A percentile compares a stretch with the other conserved stretches of the same genome.
Evolutionary conservation across 108 stramenopile genomes (phyloP).

Genomic region (Mediolabrus comicus): DNA sequence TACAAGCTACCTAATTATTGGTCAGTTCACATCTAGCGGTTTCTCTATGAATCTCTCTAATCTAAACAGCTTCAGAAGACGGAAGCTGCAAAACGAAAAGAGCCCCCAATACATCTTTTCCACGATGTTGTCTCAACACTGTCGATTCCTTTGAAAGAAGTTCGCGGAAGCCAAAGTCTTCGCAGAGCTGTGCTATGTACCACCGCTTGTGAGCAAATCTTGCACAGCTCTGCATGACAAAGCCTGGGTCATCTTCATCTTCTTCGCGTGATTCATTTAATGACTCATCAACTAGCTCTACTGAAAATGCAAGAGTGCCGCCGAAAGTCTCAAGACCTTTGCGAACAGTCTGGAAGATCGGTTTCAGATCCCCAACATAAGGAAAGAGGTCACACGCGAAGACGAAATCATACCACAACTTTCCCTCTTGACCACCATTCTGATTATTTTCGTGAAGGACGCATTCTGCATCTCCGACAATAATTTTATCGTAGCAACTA

Average conservation of each 20-base stretch:
- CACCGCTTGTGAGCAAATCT: conserved; percentile 61
- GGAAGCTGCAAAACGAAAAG: conserved; percentile 27
- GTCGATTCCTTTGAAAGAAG: conserved; percentile 26
- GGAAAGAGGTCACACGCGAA: conserved; percentile 75
- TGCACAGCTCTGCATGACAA: conserved; percentile 56
- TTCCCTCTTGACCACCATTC: conserved; percentile 3
- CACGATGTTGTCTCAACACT: conserved; percentile 34
- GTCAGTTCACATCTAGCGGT: no score
- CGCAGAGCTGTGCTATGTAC: conserved; percentile 45
- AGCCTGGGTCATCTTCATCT: conserved; percentile 23
- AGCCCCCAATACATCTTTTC: conserved; percentile 29
- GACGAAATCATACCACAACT: conserved; percentile 51
- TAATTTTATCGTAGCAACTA: conserved; percentile 54
- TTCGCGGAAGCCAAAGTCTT: conserved; percentile 38
- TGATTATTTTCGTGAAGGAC: conserved; percentile 32
- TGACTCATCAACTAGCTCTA: conserved; percentile 52
- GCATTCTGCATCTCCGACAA: conserved; percentile 53
- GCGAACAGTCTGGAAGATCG: conserved; percentile 42
- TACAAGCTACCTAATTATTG: no score
- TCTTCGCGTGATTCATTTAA: conserved; percentile 1
- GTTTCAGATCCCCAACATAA: conserved; percentile 57
- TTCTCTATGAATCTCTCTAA: neutral
- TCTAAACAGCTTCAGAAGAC: conserved; percentile 2
- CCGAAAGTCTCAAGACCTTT: conserved; percentile 26
- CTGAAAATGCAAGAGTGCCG: conserved; percentile 64